Conservation (phyloP, 371 early-diverging fungal species). For the Mucor irregularis region DNA sequence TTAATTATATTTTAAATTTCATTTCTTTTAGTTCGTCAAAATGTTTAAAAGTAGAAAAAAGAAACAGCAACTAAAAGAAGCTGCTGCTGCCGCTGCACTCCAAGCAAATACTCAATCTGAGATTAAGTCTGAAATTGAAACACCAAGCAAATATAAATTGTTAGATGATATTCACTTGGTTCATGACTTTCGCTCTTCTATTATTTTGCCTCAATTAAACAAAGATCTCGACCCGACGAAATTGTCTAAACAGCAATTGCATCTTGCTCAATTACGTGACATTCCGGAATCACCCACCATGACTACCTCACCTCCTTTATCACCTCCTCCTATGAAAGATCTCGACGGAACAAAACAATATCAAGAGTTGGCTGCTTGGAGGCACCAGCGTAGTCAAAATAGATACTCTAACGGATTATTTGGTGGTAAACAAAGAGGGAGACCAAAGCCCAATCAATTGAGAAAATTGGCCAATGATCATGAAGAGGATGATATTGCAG, state of each 20-base stretch:
- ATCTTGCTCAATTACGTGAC: constrained; percentile 15
- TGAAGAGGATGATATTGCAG: neutral
- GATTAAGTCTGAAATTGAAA: neutral
- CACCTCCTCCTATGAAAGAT: constrained; percentile 2
- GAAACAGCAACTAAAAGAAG: constrained; percentile 24
- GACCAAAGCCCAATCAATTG: constrained; percentile 11
- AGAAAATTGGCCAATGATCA: neutral
- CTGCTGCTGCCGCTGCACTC: neutral
- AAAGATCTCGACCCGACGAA: constrained; percentile 16
- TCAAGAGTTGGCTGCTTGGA: constrained; percentile 33
- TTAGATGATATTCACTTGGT: constrained; percentile 38
- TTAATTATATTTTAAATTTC: neutral
- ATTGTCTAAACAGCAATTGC: constrained; percentile 6
- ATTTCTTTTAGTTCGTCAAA: constrained; percentile 2
- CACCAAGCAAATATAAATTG: constrained; percentile 15
- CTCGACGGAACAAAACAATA: constrained; percentile 23
- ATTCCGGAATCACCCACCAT: constrained; percentile 6
- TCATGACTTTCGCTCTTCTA: constrained; percentile 48
- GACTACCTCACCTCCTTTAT: constrained; percentile 7
- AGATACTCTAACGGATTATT: constrained; percentile 35
- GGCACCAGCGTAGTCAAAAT: constrained; percentile 26
- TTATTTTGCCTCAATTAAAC: constrained; percentile 39
- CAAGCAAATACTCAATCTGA: neutral
- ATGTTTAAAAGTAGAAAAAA: constrained; percentile 9
- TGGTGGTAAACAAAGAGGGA: constrained; percentile 37